Evolutionary conservation across 768 basidiomycete genomes (phyloP).

Genomic region (Leccinum subgranulosum): DNA sequence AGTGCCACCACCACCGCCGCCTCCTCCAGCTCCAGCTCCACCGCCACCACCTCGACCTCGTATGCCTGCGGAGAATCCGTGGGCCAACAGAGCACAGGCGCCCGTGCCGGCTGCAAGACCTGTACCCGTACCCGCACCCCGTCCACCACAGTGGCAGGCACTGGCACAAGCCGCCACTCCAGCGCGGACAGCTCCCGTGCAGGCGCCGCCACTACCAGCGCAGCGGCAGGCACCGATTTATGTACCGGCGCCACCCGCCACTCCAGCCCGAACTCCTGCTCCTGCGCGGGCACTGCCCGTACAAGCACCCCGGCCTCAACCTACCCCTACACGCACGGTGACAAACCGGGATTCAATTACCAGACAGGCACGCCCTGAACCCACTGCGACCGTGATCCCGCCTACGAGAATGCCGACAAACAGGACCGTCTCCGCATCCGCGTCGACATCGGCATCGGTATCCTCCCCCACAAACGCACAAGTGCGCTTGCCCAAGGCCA

Average conservation of each 20-base stretch:
- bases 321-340: not conserved
- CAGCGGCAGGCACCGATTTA: not conserved
- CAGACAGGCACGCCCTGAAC: not conserved
- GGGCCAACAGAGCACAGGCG: not conserved
- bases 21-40: not conserved
- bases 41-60: not conserved
- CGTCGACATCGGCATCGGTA: not conserved
- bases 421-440: not conserved
- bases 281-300: not conserved
- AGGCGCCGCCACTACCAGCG: not conserved
- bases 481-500: not conserved
- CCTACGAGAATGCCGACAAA: not conserved
- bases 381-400: not conserved
- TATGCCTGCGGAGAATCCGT: not conserved
- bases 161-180: not conserved
- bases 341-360: not conserved
- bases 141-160: not conserved
- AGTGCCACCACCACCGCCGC: not conserved
- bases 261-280: not conserved
- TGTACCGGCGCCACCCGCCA: not conserved
- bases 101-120: not conserved
- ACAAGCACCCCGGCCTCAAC: not conserved
- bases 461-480: not conserved
- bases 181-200: not conserved
- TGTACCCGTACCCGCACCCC: not conserved